Evolutionary conservation across 2,329 filamentous ascomycete genomes (phyloP).

Genomic region (Dendrostoma leiphaemia): DNA sequence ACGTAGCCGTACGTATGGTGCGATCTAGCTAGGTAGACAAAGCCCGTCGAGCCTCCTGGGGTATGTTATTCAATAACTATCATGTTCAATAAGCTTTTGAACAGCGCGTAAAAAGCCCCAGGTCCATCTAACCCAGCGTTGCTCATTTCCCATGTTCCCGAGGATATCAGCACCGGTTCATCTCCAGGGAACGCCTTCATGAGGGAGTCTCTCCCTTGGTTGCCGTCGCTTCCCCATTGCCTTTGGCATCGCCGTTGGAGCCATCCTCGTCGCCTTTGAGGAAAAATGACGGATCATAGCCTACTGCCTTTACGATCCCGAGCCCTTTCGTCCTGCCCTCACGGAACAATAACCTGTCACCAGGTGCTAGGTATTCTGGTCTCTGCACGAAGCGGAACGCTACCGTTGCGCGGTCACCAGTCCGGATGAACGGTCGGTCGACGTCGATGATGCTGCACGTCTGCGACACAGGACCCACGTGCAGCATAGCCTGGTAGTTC

Average conservation of each 20-base stretch:
- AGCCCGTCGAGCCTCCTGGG: too few species aligned
- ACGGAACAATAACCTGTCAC: constrained; percentile 87
- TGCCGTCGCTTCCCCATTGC: neutral
- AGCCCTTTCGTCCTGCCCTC: constrained; percentile 94
- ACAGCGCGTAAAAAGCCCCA: too few species aligned
- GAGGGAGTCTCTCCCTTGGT: neutral
- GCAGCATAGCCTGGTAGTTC: constrained; percentile 97
- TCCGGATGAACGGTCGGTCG: constrained; percentile 91
- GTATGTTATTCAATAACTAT: too few species aligned
- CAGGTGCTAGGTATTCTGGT: constrained; percentile 86
- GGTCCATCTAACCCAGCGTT: too few species aligned
- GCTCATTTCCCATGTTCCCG: too few species aligned
- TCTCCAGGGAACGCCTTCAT: neutral
- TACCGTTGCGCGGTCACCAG: constrained; percentile 89
- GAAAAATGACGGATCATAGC: constrained; percentile 67
- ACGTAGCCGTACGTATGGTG: too few species aligned
- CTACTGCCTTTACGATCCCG: constrained; percentile 88
- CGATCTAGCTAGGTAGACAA: too few species aligned
- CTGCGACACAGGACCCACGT: constrained; percentile 91
- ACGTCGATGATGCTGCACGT: constrained; percentile 98
- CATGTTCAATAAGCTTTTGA: too few species aligned
- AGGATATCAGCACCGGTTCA: too few species aligned
- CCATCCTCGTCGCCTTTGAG: constrained; percentile 1
- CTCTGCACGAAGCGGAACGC: constrained; percentile 94
- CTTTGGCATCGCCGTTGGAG: neutral